A percentile compares a stretch with the other conserved stretches of the same genome.
These are phyloP conservation scores for Diaporthe sp. DNA, from an alignment of 2,329 filamentous ascomycete species.

Conservation along the genomic window DNA sequence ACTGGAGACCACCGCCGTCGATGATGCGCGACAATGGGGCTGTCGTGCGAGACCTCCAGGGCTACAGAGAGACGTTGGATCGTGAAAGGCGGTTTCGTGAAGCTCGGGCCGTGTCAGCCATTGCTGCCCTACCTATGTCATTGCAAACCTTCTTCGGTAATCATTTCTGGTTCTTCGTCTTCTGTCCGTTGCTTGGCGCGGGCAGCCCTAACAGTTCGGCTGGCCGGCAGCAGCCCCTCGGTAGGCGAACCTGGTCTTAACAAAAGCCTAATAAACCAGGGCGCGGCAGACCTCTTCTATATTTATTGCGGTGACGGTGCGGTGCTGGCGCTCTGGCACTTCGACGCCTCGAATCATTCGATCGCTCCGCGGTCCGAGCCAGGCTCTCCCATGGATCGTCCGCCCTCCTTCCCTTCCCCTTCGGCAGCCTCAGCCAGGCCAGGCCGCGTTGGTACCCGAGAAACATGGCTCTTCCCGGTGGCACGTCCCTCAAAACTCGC, in stretches of 20 bases:
- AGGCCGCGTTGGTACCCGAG: conserved; percentile 32
- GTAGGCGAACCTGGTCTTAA: conserved; percentile 34
- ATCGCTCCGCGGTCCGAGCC: conserved; percentile 14
- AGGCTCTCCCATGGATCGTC: conserved; percentile 14
- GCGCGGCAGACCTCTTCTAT: conserved; percentile 31
- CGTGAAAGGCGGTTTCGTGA: not conserved
- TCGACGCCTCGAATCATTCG: conserved; percentile 13
- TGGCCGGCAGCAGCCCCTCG: conserved; percentile 33
- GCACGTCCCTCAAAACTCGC: conserved; percentile 9
- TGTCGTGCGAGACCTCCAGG: conserved; percentile 14
- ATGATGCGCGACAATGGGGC: conserved; percentile 20
- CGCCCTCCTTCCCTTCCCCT: conserved; percentile 3
- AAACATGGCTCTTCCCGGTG: conserved; percentile 39
- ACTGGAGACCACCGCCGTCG: conserved; percentile 23
- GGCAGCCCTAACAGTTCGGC: conserved; percentile 32
- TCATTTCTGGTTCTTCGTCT: conserved; percentile 29
- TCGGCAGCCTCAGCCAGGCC: conserved; percentile 22
- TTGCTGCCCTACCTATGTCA: conserved; percentile 33
- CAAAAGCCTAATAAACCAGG: conserved; percentile 13
- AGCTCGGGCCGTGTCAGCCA: conserved; percentile 29
- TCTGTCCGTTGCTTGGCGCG: conserved; percentile 27
- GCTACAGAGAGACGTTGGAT: conserved; percentile 14
- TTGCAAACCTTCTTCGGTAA: conserved; percentile 22
- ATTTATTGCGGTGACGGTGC: conserved; percentile 25
- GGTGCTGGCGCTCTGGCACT: not conserved